phyloP scores from a whole-genome alignment of 73 alveolate species.

The Tetrahymena thermophila region DNA sequence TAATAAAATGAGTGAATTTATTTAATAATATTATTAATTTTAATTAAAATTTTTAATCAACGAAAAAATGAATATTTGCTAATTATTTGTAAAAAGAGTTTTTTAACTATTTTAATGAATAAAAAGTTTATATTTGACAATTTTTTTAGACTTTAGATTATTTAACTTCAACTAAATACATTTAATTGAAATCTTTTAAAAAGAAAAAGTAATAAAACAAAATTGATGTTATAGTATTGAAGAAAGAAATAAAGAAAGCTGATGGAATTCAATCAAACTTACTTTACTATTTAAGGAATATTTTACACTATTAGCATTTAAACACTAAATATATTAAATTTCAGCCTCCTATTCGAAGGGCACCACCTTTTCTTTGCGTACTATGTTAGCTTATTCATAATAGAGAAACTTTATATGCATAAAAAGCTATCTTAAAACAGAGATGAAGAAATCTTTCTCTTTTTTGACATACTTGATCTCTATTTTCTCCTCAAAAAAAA shows the following conservation, averaged over 20 bases:
- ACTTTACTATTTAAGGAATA: background rate
- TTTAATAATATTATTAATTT: too few relatives aligned
- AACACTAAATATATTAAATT: background rate
- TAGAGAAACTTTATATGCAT: background rate
- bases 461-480: background rate
- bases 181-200: background rate
- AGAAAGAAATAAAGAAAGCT: background rate
- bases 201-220: too few relatives aligned
- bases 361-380: background rate
- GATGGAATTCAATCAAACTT: background rate
- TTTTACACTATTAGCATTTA: background rate
- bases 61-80: too few relatives aligned
- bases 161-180: background rate
- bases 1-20: too few relatives aligned
- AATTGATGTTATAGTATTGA: background rate
- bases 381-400: background rate
- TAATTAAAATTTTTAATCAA: too few relatives aligned
- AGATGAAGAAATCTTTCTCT: background rate
- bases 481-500: background rate
- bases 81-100: too few relatives aligned
- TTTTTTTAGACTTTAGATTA: background rate
- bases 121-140: too few relatives aligned
- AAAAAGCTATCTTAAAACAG: background rate
- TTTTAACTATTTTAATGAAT: too few relatives aligned
- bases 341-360: background rate